These are phyloP conservation scores for Pleurotus djamor DNA, from an alignment of 768 basidiomycete species.

Conservation along the genomic window DNA sequence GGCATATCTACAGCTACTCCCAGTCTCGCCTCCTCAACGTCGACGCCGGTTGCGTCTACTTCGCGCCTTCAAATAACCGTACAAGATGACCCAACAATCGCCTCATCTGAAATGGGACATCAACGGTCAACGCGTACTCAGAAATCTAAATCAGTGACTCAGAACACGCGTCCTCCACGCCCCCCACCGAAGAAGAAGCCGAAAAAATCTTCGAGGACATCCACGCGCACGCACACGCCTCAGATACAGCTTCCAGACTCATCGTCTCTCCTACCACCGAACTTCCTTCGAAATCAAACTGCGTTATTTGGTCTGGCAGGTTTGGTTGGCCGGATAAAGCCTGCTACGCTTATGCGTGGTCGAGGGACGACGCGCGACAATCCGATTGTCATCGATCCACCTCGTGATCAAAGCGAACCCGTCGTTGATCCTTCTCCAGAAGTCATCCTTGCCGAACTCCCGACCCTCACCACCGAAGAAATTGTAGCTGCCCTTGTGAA, in stretches of 20 bases:
- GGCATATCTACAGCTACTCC: conserved; percentile 47
- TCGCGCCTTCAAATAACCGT: conserved; percentile 8
- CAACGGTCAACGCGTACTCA: conserved; percentile 8
- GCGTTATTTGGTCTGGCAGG: conserved; percentile 74
- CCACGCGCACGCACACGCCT: conserved; percentile 47
- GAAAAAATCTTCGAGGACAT: conserved; percentile 29
- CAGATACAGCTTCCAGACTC: conserved; percentile 65
- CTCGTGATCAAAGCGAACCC: conserved; percentile 8
- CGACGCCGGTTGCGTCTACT: conserved; percentile 26
- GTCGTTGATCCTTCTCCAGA: conserved; percentile 14
- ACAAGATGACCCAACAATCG: neutral
- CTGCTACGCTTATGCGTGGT: conserved; percentile 43
- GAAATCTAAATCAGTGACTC: conserved; percentile 19
- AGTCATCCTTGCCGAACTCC: conserved; percentile 40
- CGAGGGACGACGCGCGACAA: conserved; percentile 56
- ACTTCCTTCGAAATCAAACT: conserved; percentile 73
- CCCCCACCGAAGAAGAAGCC: conserved; percentile 29
- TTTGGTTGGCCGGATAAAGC: conserved; percentile 62
- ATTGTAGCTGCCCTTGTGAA: conserved; percentile 56
- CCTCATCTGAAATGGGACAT: neutral
- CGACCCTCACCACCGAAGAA: conserved; percentile 53
- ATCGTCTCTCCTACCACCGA: conserved; percentile 55
- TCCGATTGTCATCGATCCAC: conserved; percentile 65
- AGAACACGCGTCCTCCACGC: conserved; percentile 6
- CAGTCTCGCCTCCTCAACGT: conserved; percentile 46